Conservation (phyloP, 2,329 filamentous ascomycete genomes). For the Exophiala aquamarina region DNA sequence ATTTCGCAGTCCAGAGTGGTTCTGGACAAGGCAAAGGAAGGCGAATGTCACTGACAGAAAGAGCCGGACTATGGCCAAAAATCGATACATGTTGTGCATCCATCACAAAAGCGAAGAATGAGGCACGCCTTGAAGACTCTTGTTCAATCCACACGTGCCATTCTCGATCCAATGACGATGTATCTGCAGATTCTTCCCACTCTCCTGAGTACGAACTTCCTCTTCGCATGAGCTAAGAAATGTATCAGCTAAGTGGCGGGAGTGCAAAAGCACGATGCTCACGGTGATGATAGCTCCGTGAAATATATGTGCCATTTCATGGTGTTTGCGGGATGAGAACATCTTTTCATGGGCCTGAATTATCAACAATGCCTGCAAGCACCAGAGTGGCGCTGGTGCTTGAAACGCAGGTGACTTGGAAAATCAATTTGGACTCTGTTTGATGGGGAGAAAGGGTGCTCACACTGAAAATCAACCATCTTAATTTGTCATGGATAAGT, state of each 20-base stretch:
- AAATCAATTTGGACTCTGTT: too few relatives aligned
- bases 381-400: slow-evolving; percentile 32
- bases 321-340: slow-evolving; percentile 31
- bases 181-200: slow-evolving; percentile 4
- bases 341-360: slow-evolving; percentile 31
- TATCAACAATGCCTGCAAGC: slow-evolving; percentile 30
- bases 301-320: slow-evolving; percentile 33
- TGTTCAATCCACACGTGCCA: slow-evolving; percentile 31
- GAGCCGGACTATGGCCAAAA: slow-evolving; percentile 31
- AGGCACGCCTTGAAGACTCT: slow-evolving; percentile 29
- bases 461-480: slow-evolving; percentile 29
- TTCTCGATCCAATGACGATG: slow-evolving; percentile 10
- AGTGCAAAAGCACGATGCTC: too few relatives aligned
- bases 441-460: slow-evolving; percentile 1
- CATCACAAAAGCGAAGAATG: slow-evolving; percentile 34
- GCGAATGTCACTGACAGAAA: slow-evolving; percentile 31
- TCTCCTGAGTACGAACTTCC: slow-evolving; percentile 13
- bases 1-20: slow-evolving; percentile 28
- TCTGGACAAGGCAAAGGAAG: slow-evolving; percentile 31
- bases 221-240: slow-evolving; percentile 14
- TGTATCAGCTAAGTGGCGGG: too few relatives aligned
- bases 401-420: slow-evolving; percentile 17
- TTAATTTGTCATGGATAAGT: slow-evolving; percentile 29
- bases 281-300: slow-evolving; percentile 31
- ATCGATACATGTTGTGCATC: slow-evolving; percentile 33